Evolutionary conservation across 164 flowering plant species (phyloP), one percentile per base, ranked within the genome.

Genomic region (Umbellularia californica): DNA sequence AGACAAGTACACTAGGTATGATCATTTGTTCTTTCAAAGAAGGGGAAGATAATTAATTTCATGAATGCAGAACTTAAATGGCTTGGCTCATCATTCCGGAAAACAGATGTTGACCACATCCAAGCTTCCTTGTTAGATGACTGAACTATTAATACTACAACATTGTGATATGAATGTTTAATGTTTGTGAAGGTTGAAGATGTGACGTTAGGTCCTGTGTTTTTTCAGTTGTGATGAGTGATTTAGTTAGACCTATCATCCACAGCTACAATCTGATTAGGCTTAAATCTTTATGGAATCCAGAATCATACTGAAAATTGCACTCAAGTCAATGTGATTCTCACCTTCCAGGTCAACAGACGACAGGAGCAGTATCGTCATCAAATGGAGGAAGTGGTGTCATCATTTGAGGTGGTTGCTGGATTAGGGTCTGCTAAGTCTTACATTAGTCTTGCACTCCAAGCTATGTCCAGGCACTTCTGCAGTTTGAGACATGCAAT

Each of bases 381-480:
- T 63, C 89, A 85, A 72, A 82, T 94, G 93, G 91, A 89, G 73
- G 88, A 90, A 73, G 82, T 88, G 75, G 84, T 85, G 20, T 82
- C 90, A 52, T 85, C 95, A 23, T 92, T 90, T 79, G 97, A 94
- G 78, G 51, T 79, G 71, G 74, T 88, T 70, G 95, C 91, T 62
- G 98, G 98, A 14, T 30, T 68, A 73, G 93, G 93, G 69, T 77
- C 92, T 50, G 91, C 96, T 13, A 91, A 88, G 65, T 74, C 88
- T 19, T 94, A 92, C 82, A 91, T 95, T 22, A 85, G 86, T 25
- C 82, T 91, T 2, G 93, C 97, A 5, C 89, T 90, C 25, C 90
- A 87, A 69, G 96, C 98, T 30, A 94, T 90, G 95, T 87, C 90
- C 2, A 86, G 88, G 63, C 96, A 92, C 80, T 94, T 92, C 74